phyloP scores from a whole-genome alignment of 1,284 basidiomycete genomes.

The Sanghuangporus baumii region DNA sequence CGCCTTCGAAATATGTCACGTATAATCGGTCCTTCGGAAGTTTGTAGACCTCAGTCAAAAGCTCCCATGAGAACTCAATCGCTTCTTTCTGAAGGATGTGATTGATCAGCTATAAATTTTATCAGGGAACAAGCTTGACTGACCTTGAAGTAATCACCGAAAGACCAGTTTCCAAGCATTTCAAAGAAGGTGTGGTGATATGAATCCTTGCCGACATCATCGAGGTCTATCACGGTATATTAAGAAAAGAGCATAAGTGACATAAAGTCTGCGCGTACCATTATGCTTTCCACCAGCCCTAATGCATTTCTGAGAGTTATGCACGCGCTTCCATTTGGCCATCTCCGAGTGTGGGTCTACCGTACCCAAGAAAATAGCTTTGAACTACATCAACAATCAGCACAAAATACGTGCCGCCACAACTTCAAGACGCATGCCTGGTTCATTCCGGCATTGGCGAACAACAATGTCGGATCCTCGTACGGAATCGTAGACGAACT shows the following conservation, averaged over 20 bases:
- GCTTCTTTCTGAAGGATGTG: constrained; percentile 72
- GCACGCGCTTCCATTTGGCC: constrained; percentile 86
- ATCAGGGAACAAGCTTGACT: constrained; percentile 3
- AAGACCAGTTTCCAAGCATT: constrained; percentile 99
- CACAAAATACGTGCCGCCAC: not conserved
- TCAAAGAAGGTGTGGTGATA: constrained; percentile 99
- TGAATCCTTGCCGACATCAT: constrained; percentile 97
- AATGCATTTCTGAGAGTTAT: constrained; percentile 97
- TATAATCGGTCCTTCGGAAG: constrained; percentile 90
- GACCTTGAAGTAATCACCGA: constrained; percentile 99
- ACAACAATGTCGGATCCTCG: constrained; percentile 94
- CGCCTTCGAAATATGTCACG: constrained; percentile 97
- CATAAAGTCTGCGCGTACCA: constrained; percentile 41
- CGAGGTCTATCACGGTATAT: constrained; percentile 60
- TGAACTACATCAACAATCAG: constrained; percentile 61
- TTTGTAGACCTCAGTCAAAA: constrained; percentile 85
- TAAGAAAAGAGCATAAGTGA: not conserved
- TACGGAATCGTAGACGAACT: constrained; percentile 94
- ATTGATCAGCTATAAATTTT: too few species aligned
- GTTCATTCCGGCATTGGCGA: constrained; percentile 98
- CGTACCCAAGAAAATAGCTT: constrained; percentile 93
- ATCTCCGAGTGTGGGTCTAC: constrained; percentile 91
- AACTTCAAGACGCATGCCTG: constrained; percentile 43
- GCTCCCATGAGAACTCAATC: constrained; percentile 89
- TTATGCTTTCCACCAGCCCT: constrained; percentile 99